These are phyloP conservation scores for Scutellaria galericulata DNA, from an alignment of 257 asterid species.

Conservation along the genomic window DNA sequence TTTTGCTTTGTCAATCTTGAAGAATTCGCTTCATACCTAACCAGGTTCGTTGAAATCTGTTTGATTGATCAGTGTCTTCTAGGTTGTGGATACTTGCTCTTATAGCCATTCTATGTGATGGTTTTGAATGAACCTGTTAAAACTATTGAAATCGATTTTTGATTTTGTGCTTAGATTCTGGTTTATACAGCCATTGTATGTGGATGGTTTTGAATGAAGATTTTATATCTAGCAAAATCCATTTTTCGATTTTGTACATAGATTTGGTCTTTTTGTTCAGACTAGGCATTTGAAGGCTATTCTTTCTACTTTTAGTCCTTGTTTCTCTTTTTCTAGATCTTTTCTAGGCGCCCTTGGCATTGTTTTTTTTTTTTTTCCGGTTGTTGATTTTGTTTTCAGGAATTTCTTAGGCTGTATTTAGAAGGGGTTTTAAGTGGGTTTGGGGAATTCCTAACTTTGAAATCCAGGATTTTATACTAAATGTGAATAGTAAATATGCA, in stretches of 20 bases:
- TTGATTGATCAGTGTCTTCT: slow-evolving; percentile 33
- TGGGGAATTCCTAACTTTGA: too few relatives aligned
- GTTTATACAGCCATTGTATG: background rate
- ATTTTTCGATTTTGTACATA: too few relatives aligned
- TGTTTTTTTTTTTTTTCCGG: background rate
- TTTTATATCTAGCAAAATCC: background rate
- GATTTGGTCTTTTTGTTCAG: background rate
- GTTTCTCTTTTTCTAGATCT: too few relatives aligned
- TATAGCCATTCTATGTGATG: too few relatives aligned
- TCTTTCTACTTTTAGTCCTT: background rate
- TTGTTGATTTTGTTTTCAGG: slow-evolving; percentile 15
- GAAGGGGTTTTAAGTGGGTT: background rate
- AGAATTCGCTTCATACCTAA: slow-evolving; percentile 21
- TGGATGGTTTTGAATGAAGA: background rate
- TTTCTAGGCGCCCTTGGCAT: too few relatives aligned
- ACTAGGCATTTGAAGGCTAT: background rate
- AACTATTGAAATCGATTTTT: too few relatives aligned
- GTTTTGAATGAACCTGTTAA: too few relatives aligned
- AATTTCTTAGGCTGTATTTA: background rate
- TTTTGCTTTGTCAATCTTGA: slow-evolving; percentile 15
- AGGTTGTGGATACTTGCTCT: too few relatives aligned
- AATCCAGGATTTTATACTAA: background rate
- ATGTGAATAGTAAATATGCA: background rate
- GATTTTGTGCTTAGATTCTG: too few relatives aligned
- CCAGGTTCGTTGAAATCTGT: slow-evolving; percentile 11